A percentile compares a stretch with the other conserved stretches of the same genome.
These are phyloP conservation scores for Alternaria longipes DNA, from an alignment of 2,329 filamentous ascomycete species.

Conservation along the genomic window DNA sequence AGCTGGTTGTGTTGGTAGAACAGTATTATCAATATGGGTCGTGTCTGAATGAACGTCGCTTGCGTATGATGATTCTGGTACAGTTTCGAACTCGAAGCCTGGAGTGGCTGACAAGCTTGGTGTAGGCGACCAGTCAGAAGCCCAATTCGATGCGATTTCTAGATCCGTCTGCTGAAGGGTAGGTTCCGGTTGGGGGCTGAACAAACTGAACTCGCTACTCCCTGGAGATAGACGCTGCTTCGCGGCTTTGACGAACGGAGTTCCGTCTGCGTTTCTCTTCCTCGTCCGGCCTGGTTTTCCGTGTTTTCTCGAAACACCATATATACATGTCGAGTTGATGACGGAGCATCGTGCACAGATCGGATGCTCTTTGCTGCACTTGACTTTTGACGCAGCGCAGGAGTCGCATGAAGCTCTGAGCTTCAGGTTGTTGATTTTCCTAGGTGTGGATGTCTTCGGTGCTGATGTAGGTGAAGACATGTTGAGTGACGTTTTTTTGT, in stretches of 20 bases:
- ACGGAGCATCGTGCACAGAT: slow-evolving; percentile 43
- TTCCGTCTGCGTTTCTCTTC: slow-evolving; percentile 46
- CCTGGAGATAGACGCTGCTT: slow-evolving; percentile 44
- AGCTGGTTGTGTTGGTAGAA: slow-evolving; percentile 25
- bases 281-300: slow-evolving; percentile 46
- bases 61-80: slow-evolving; percentile 38
- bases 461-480: slow-evolving; percentile 32
- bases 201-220: slow-evolving; percentile 41
- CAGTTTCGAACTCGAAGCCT: slow-evolving; percentile 42
- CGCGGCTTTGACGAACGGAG: slow-evolving; percentile 40
- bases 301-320: slow-evolving; percentile 48
- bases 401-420: slow-evolving; percentile 49
- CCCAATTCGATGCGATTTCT: slow-evolving; percentile 30
- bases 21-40: slow-evolving; percentile 35
- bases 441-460: slow-evolving; percentile 25
- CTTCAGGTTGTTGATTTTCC: slow-evolving; percentile 38
- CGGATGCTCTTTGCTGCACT: slow-evolving; percentile 50
- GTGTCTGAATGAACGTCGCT: slow-evolving; percentile 33
- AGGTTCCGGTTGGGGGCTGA: slow-evolving; percentile 36
- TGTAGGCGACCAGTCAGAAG: slow-evolving; percentile 38
- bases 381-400: slow-evolving; percentile 51
- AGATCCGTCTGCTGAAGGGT: slow-evolving; percentile 28
- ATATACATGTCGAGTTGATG: slow-evolving; percentile 43
- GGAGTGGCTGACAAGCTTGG: slow-evolving; percentile 37
- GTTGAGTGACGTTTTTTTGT: slow-evolving; percentile 19